phyloP scores from a whole-genome alignment of 1,284 basidiomycete species.

The Naganishia liquefaciens region DNA sequence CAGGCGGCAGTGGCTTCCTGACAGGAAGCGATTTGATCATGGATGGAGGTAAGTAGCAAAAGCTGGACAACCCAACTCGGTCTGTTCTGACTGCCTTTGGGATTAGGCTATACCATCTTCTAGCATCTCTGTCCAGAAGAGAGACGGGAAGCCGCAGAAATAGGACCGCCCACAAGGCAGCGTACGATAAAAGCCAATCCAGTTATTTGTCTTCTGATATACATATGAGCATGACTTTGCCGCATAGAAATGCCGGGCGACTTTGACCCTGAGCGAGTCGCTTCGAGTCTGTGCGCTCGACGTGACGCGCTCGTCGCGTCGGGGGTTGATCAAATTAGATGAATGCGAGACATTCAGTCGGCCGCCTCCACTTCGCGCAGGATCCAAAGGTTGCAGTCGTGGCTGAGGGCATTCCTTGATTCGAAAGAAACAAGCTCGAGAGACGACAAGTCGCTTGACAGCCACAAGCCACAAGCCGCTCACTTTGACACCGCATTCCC shows the following conservation, averaged over 20 bases:
- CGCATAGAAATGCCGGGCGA: too few species aligned
- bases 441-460: background rate
- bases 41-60: slow-evolving; percentile 44
- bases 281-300: background rate
- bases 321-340: background rate
- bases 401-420: too few species aligned
- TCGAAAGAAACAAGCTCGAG: too few species aligned
- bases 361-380: background rate
- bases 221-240: too few species aligned
- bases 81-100: background rate
- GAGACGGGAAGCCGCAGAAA: background rate
- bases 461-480: background rate
- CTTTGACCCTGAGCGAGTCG: too few species aligned
- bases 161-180: background rate
- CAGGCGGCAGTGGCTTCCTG: slow-evolving; percentile 45
- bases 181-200: too few species aligned
- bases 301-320: slow-evolving; percentile 6
- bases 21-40: slow-evolving; percentile 51
- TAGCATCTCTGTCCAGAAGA: background rate
- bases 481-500: background rate
- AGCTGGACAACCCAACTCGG: too few species aligned
- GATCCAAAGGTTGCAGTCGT: too few species aligned
- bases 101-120: slow-evolving; percentile 25
- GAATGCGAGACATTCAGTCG: slow-evolving; percentile 7
- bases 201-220: too few species aligned